Conservation (phyloP, 148 eudicot genomes). For the Vaccinium corymbosum region DNA sequence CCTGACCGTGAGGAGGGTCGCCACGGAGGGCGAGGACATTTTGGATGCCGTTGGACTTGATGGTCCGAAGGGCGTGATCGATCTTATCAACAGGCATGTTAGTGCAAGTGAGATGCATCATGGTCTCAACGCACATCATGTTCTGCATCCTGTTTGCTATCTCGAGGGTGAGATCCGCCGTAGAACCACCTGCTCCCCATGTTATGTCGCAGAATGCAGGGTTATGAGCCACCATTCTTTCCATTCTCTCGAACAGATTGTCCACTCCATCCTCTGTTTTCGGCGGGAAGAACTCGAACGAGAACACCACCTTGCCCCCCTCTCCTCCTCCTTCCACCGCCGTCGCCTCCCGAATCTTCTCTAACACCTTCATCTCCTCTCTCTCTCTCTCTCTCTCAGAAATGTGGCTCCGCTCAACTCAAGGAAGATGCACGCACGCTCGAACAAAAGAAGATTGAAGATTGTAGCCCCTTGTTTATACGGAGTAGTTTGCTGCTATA, state of each 20-base stretch:
- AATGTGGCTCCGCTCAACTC: neutral
- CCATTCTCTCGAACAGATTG: conserved; percentile 91
- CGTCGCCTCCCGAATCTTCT: conserved; percentile 58
- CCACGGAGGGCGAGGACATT: conserved; percentile 94
- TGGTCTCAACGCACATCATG: conserved; percentile 80
- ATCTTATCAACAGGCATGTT: conserved; percentile 94
- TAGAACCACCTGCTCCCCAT: conserved; percentile 98
- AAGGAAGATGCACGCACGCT: too few relatives aligned
- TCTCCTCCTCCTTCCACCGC: neutral
- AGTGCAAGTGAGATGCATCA: conserved; percentile 98
- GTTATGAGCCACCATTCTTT: conserved; percentile 73
- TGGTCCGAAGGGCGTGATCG: conserved; percentile 68
- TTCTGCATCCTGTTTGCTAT: conserved; percentile 91
- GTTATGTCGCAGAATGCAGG: conserved; percentile 93
- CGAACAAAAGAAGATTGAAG: neutral
- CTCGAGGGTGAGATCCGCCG: conserved; percentile 88
- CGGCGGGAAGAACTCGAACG: conserved; percentile 95
- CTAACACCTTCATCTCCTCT: conserved; percentile 79
- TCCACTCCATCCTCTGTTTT: conserved; percentile 94
- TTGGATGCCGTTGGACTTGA: conserved; percentile 70
- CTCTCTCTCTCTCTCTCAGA: neutral
- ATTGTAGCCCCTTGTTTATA: neutral
- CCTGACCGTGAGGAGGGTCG: conserved; percentile 97
- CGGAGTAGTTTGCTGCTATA: too few relatives aligned
- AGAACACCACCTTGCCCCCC: conserved; percentile 48